Base-by-base conservation (phyloP, 345 rosid genomes). In the Hirschfeldia incana region DNA sequence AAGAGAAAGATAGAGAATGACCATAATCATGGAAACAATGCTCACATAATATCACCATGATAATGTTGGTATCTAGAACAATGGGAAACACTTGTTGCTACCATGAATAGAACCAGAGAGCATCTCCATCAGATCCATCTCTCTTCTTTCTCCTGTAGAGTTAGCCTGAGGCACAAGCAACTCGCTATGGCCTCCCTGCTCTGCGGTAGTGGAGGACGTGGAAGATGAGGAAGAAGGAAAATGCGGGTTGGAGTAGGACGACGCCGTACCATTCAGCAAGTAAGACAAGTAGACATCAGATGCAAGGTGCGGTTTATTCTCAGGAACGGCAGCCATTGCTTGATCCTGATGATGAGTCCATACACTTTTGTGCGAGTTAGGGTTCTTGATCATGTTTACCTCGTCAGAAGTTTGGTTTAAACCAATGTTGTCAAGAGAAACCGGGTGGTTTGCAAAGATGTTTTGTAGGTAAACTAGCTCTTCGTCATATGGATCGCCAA, bases 111-210 rank as follows among this genome's bases (percentile, higher is more conserved):
- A 84, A 78, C 88, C 88, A 67, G 88, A 87, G 63, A 94, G 76
- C 98, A 94, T 92, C 89, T 94, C 98, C 21, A 94, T 89, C 91
- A 92, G 81, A 83, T 94, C 98, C 94, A 92, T 92, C 79, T 94
- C 97, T 73, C 82, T 85, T 69, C 59, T 83, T 70, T 82, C 87
- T 27, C 65, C 69, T 1, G 82, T 67, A 49, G 57, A 61, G 70
- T 65, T 66, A 36, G 62, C 83, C 65, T 86, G 86, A 75, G 77
- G 75, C 32, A 53, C 66, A 62, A 60, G 53, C 55, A 61, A 16
- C 75, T 83, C 75, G 66, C 1, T 75, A 69, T 61, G 37, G 64
- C 63, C 30, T 67, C 73, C 68, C 3, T 65, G 12, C 17, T 39
- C 75, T 44, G 58, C 30, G 39, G 82, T 81, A 34, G 44, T 26